Evolutionary conservation across 306 rosid species (phyloP), one percentile per base, ranked within the genome.

Genomic region (Arachis stenosperma): DNA sequence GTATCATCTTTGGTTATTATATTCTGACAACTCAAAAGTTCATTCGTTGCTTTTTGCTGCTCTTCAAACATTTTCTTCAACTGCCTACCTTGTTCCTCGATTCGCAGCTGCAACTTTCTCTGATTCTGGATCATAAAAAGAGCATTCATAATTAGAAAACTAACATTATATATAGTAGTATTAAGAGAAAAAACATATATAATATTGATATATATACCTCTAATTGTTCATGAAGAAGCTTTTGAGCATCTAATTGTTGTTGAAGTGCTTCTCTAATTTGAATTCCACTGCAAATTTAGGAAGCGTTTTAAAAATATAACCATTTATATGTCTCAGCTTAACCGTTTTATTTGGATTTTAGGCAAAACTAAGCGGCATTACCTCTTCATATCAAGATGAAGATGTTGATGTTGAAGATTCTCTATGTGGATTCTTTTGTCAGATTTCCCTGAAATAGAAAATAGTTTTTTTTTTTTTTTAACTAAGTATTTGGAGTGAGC

Each of bases 251-350:
- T 73, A 94, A 65, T 77, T 94, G 97, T 65, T 89, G 81, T 75
- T 88, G 96, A 81, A 91, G 85, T 15, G 98, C 84, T 84, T 94
- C 98, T 79, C 46, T 91, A 66, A 91, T 76, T 75, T 94, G 98
- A 68, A 80, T 53, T 68, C 96, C 95, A 71, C 98, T 93, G 87
- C 67, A 69, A 77, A 59, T 22, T 22, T 22, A 1, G 1, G 27
- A 22, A 22, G 27, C 27, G 1, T 22, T 22, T 22, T 1, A 22
- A 22, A 22, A 22, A 22, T 22, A 22, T 22, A 22, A 22, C 27
- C 27, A 22, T 22, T 22, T 22, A 22, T 22, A 22, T 22, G 1
- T 22, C 27, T 22, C 27, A 22, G 27, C 27, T 22, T 22, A 22
- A 22, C 27, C 27, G 27, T 22, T 22, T 0, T 22, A 22, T 22